Percentiles rank a stretch among this genome's conserved stretches.
phyloP scores from a whole-genome alignment of 108 stramenopile species.

The Aurantiochytrium sp. region DNA sequence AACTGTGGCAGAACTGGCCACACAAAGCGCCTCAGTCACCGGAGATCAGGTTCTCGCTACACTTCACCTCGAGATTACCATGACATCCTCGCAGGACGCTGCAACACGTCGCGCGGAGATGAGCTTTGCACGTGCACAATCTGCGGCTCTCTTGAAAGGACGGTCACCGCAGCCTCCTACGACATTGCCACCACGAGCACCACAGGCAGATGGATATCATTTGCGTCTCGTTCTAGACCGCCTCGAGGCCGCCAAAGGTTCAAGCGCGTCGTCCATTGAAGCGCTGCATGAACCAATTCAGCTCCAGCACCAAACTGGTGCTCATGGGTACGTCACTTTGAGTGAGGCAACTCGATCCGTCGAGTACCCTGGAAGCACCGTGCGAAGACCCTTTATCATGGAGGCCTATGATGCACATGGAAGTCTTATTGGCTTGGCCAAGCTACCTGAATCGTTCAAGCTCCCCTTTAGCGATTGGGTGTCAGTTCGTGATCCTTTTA shows the following conservation, averaged over 20 bases:
- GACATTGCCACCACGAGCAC: too few species aligned
- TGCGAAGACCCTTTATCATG: background rate
- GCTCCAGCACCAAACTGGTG: background rate
- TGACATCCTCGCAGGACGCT: too few species aligned
- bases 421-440: background rate
- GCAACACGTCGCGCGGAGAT: too few species aligned
- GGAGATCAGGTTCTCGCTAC: too few species aligned
- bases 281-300: background rate
- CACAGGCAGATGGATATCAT: too few species aligned
- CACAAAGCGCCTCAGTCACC: too few species aligned
- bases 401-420: background rate
- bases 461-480: background rate
- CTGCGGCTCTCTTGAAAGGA: too few species aligned
- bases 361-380: background rate
- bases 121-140: too few species aligned
- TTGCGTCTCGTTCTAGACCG: background rate
- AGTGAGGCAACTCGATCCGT: background rate
- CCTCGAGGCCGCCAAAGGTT: background rate
- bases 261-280: background rate
- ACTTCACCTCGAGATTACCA: too few species aligned
- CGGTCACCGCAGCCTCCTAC: too few species aligned
- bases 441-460: background rate
- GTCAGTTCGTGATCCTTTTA: background rate
- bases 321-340: background rate
- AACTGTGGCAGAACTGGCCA: too few species aligned